Evolutionary conservation across 768 basidiomycete genomes (phyloP), one percentile per base, ranked within the genome.

Genomic region (Trametes sanguinea): DNA sequence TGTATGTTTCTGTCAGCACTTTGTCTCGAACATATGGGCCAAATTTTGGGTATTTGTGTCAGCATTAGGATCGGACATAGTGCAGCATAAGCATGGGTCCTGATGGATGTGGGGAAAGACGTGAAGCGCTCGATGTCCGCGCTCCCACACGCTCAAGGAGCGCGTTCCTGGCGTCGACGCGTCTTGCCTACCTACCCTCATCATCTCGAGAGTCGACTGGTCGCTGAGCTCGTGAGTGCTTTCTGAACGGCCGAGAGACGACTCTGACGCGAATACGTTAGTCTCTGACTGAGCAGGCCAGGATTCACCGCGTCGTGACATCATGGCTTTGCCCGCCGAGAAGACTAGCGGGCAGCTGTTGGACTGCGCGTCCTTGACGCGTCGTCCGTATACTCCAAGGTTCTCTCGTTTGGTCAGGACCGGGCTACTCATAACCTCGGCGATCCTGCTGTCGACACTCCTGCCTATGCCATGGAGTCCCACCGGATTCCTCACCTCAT

Each of bases 381-480:
- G 10, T 45, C 32, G 27, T 11, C 29, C 27, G 5, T 45, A 17
- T 10, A 6, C 35, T n/a, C 6, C 37, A 0, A 8, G 44, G 9
- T 39, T 32, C 17, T 46, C 63, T 22, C 63, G 63, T 17, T 8
- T 60, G 14, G 48, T 57, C 2, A 56, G 51, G 22, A 47, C 51
- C 16, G 39, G 43, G 5, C 35, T 68, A 40, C 57, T 68, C 8
- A 6, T 64, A 11, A 40, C 45, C 3, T 65, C 60, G n/a, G 64
- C 60, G 11, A 47, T 48, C 11, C 39, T 59, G 2, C 60, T 68
- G 7, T 68, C 64, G 0, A 64, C 64, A 2, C 27, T 65, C 37
- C n/a, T 64, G 10, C 57, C 62, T 8, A 4, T 46, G 4, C 39
- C 55, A 7, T 64, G 63, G 63, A 56, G 35, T 2, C 50, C 62